Percentiles rank a stretch among this genome's conserved stretches.
phyloP scores from a whole-genome alignment of 345 rosid species.

The Hibiscus mutabilis region DNA sequence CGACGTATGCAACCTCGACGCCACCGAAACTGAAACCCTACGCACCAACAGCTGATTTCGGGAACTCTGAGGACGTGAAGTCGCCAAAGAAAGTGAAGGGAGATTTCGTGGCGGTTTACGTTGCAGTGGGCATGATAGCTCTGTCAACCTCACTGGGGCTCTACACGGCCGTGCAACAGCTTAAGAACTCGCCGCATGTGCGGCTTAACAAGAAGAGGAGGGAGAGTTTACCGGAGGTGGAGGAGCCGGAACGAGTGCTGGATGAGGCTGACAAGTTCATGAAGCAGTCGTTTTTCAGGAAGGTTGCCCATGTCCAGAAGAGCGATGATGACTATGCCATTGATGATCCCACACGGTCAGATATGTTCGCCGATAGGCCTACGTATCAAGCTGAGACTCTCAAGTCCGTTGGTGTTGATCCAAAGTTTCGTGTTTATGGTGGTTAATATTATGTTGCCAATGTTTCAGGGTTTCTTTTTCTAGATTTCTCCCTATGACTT shows the following conservation, averaged over 20 bases:
- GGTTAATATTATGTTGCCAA: background rate
- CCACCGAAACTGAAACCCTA: conserved; percentile 29
- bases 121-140: conserved; percentile 41
- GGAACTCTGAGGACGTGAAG: background rate
- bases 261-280: conserved; percentile 37
- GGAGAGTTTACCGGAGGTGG: conserved; percentile 71
- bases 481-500: too few relatives aligned
- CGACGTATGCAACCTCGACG: conserved; percentile 33
- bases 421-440: conserved; percentile 16
- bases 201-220: conserved; percentile 58
- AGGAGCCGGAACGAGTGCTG: conserved; percentile 47
- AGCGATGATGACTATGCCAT: conserved; percentile 19
- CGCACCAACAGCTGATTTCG: conserved; percentile 18
- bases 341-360: conserved; percentile 27
- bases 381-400: conserved; percentile 45
- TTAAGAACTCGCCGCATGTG: conserved; percentile 51
- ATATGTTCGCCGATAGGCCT: conserved; percentile 25
- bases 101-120: conserved; percentile 33
- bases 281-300: conserved; percentile 60
- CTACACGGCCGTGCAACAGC: conserved; percentile 53
- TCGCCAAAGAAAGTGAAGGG: conserved; percentile 23
- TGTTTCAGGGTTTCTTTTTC: too few relatives aligned
- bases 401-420: conserved; percentile 51
- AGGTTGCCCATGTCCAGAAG: conserved; percentile 63
- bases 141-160: conserved; percentile 44